Evolutionary conservation across 345 rosid species (phyloP).

Genomic region (Eucalyptus pauciflora): DNA sequence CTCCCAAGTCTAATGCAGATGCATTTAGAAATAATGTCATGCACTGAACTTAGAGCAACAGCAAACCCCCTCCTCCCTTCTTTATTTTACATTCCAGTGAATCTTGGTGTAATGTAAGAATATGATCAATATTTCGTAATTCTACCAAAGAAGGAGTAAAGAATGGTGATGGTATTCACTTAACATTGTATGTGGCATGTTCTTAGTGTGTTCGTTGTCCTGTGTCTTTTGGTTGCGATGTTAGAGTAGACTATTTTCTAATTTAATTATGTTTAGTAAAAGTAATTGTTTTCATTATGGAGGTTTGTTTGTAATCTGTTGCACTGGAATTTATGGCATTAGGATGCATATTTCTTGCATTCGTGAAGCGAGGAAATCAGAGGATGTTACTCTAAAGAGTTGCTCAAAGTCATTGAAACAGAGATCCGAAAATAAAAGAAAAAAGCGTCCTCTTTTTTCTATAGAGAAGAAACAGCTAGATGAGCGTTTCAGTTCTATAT

Average conservation of each 20-base stretch:
- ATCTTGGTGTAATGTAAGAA: neutral
- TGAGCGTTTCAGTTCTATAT: slow-evolving; percentile 39
- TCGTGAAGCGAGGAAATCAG: slow-evolving; percentile 46
- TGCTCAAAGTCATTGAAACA: slow-evolving; percentile 19
- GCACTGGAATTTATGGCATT: neutral
- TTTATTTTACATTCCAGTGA: neutral
- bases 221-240: neutral
- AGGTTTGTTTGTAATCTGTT: neutral
- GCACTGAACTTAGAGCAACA: neutral
- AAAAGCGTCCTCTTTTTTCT: slow-evolving; percentile 25
- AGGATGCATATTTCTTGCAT: slow-evolving; percentile 68
- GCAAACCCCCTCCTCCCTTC: neutral
- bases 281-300: neutral
- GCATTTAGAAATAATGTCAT: neutral
- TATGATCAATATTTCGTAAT: neutral
- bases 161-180: neutral
- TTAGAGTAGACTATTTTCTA: neutral
- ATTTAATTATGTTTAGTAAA: neutral
- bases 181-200: neutral
- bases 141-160: neutral
- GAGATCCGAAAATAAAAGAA: neutral
- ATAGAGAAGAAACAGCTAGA: slow-evolving; percentile 26
- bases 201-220: neutral
- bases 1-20: neutral
- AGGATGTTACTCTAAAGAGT: slow-evolving; percentile 28